Conservation (phyloP, 768 basidiomycete species). For the Pilatotrama ljubarskyi region DNA sequence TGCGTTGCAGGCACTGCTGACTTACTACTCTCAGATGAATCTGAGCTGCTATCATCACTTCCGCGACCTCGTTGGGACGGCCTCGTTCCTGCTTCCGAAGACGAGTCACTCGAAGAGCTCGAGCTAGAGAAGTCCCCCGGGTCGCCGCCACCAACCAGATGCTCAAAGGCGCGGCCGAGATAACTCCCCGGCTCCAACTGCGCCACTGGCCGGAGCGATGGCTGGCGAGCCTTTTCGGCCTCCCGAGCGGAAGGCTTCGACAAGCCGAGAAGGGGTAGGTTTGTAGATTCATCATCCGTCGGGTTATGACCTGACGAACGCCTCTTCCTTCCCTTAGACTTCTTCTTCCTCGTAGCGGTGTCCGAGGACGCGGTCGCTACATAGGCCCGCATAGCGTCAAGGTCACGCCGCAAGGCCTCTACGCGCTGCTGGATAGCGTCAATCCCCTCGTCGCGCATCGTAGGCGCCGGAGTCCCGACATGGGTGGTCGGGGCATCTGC, state of each 20-base stretch:
- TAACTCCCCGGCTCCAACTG: constrained; percentile 15
- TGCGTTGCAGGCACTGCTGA: background rate
- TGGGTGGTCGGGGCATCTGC: background rate
- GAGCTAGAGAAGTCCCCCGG: background rate
- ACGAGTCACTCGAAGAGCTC: background rate
- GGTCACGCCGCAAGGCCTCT: background rate
- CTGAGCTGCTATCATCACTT: background rate
- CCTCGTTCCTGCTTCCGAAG: background rate
- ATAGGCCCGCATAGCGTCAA: background rate
- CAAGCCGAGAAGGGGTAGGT: background rate
- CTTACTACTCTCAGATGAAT: background rate
- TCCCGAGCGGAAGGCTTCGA: background rate
- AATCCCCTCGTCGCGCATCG: background rate
- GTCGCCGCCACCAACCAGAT: background rate
- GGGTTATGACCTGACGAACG: background rate
- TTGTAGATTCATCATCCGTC: no score
- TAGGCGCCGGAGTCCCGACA: no score
- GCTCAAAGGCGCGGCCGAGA: constrained; percentile 6
- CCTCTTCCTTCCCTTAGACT: background rate
- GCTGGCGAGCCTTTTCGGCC: background rate
- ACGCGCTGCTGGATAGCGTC: background rate
- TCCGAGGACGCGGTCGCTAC: background rate
- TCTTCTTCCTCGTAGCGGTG: background rate
- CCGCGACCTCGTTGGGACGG: no score
- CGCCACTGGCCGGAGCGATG: background rate